Evolutionary conservation across 345 rosid genomes (phyloP), one percentile per base, ranked within the genome.

Genomic region (Brassica juncea): DNA sequence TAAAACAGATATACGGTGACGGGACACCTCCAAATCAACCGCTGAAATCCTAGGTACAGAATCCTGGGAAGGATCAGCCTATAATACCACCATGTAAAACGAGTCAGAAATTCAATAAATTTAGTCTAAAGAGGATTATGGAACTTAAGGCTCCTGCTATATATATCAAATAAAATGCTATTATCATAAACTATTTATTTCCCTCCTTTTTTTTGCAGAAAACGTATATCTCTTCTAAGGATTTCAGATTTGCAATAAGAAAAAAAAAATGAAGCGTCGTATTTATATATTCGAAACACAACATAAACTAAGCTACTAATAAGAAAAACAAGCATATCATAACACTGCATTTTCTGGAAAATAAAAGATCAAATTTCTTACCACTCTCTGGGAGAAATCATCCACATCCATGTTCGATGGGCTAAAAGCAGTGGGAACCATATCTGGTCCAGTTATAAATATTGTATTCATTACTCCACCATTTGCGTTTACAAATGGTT

Each of bases 381-480:
- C 97, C 85, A 72, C 63, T 73, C 71, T 88, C 69, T 52, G 63
- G 70, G 79, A 74, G 60, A 62, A 86, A 74, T 89, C 94, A 82
- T 94, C 99, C 47, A 92, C 87, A 54, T 94, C 99, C 97, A 94
- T 94, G 82, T 80, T 84, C 8, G 91, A 76, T 4, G 86, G 82
- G 78, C n/a, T 77, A 62, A 77, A 72, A 66, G 63, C 60, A 82
- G 86, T 47, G 74, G 82, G 69, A 79, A 67, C 70, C 80, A 70
- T 76, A 84, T 83, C 85, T 49, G 86, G 86, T 60, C 89, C 76
- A 58, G 87, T 75, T 81, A 91, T 73, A 70, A 83, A 77, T 76
- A 93, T 71, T 49, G 88, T 89, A 84, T 96, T 96, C 83, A 92
- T 89, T 61, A 85, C 66, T 70, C 97, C 99, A 80, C 81, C 92